These are phyloP conservation scores for Puccinia coronata DNA, from an alignment of 1,284 basidiomycete species.

Conservation along the genomic window DNA sequence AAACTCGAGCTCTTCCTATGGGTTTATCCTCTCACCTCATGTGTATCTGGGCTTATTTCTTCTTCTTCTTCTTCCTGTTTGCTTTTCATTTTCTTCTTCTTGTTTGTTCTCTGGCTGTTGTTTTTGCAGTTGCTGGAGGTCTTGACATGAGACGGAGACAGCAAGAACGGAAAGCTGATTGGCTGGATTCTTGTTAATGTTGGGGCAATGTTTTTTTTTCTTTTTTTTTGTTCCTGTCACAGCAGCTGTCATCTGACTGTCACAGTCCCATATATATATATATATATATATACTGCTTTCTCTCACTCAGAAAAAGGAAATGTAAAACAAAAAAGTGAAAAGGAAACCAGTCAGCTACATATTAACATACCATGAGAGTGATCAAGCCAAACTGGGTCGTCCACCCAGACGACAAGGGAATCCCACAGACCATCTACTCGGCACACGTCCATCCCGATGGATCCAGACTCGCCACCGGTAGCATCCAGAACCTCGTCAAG, in stretches of 20 bases:
- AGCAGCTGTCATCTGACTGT: neutral
- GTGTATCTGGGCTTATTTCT: too few species aligned
- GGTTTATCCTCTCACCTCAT: neutral
- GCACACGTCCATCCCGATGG: constrained; percentile 93
- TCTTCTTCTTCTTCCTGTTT: neutral
- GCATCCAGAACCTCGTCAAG: constrained; percentile 66
- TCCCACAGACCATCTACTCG: constrained; percentile 84
- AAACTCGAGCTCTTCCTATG: neutral
- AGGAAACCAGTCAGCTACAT: too few species aligned
- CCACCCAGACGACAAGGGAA: constrained; percentile 63
- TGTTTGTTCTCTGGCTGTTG: too few species aligned
- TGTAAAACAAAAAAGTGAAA: too few species aligned
- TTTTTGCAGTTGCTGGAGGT: too few species aligned
- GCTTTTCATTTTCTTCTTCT: neutral
- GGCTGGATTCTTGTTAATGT: neutral
- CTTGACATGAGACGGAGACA: constrained; percentile 15
- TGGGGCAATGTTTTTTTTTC: too few species aligned
- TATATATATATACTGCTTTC: neutral
- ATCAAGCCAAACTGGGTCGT: constrained; percentile 61
- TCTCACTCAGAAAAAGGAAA: neutral
- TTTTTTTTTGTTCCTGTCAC: too few species aligned
- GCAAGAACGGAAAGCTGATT: constrained; percentile 31
- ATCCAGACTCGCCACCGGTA: constrained; percentile 91
- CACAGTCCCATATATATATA: neutral
- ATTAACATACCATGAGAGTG: constrained; percentile 57